A percentile compares a stretch with the other conserved stretches of the same genome.
Conservation (phyloP, 768 basidiomycete species). For the Boletus huronensis region DNA sequence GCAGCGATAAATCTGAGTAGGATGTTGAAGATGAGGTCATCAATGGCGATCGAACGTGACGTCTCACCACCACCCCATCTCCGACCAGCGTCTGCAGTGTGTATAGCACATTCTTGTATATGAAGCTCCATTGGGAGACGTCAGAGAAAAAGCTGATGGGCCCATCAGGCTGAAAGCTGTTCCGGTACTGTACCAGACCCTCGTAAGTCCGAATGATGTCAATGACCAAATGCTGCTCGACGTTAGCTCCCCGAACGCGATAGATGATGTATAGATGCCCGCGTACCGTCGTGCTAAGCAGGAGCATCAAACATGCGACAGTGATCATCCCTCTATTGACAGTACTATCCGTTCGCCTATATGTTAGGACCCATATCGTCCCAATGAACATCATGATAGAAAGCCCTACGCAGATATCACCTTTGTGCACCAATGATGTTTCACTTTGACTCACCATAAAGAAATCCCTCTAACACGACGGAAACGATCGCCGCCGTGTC, state of each 20-base stretch:
- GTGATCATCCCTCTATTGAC: constrained; percentile 15
- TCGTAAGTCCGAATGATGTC: constrained; percentile 19
- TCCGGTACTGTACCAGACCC: constrained; percentile 22
- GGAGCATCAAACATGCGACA: constrained; percentile 17
- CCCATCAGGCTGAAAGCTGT: constrained; percentile 8
- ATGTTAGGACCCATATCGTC: constrained; percentile 22
- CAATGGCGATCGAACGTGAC: neutral
- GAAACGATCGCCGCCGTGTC: constrained; percentile 25
- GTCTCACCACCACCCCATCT: constrained; percentile 20
- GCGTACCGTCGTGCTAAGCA: constrained; percentile 20
- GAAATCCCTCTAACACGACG: neutral
- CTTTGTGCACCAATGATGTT: neutral
- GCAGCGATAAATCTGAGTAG: constrained; percentile 26
- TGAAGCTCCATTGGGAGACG: constrained; percentile 24
- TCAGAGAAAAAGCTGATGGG: constrained; percentile 26
- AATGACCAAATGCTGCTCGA: constrained; percentile 12
- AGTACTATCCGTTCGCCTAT: neutral
- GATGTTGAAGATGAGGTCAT: neutral
- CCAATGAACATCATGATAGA: constrained; percentile 30
- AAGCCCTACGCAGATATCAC: constrained; percentile 17
- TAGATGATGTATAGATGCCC: neutral
- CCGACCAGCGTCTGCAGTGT: constrained; percentile 22
- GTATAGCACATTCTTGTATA: constrained; percentile 25
- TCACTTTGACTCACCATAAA: neutral
- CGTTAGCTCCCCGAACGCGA: neutral